phyloP scores from a whole-genome alignment of 305 asterid genomes.

The Fraxinus albicans region DNA sequence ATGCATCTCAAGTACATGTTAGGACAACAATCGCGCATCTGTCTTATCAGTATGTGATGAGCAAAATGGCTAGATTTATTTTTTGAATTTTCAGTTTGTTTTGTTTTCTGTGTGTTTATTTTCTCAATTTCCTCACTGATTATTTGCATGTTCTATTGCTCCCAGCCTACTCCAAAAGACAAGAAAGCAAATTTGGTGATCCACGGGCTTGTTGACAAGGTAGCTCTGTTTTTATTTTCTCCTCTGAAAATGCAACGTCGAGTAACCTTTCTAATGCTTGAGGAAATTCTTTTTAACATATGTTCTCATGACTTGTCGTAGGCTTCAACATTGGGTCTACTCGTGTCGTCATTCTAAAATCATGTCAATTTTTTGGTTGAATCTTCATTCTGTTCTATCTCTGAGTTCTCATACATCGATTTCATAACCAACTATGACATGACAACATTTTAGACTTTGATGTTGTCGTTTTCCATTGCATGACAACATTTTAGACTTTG shows the following conservation, averaged over 20 bases:
- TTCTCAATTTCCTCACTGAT: not conserved
- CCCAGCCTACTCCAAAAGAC: slow-evolving; percentile 77
- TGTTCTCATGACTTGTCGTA: not conserved
- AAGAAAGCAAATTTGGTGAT: slow-evolving; percentile 92
- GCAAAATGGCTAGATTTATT: not conserved
- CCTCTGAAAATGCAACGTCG: not conserved
- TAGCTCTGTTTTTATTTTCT: slow-evolving; percentile 15
- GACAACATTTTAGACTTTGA: not conserved
- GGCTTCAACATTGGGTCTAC: not conserved
- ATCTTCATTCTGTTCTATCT: not conserved
- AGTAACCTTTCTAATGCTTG: not conserved
- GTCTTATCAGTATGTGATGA: not conserved
- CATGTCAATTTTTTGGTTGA: not conserved
- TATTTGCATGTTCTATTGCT: not conserved
- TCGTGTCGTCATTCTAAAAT: not conserved
- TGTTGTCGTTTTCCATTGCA: slow-evolving; percentile 25
- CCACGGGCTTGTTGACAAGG: slow-evolving; percentile 94
- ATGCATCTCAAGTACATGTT: not conserved
- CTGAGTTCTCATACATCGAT: not conserved
- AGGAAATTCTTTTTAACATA: not conserved
- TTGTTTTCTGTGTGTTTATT: not conserved
- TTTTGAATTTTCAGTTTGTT: not conserved
- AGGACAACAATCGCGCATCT: not conserved
- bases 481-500: not conserved
- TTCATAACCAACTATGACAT: not conserved